These are phyloP conservation scores for Biancaea sappan DNA, from an alignment of 306 rosid genomes.

Conservation along the genomic window DNA sequence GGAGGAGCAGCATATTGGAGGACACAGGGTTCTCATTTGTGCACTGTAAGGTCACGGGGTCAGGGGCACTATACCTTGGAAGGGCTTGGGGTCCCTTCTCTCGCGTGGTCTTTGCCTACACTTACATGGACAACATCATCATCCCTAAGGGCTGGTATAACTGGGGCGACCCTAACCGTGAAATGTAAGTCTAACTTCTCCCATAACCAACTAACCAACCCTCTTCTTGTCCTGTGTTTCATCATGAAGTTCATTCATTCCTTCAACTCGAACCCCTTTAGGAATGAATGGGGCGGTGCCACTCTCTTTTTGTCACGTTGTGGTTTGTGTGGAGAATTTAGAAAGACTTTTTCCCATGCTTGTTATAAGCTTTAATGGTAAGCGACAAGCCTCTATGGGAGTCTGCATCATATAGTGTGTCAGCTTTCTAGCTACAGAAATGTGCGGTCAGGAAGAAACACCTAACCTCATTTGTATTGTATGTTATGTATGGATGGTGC, in stretches of 20 bases:
- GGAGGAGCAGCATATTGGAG: conserved; percentile 51
- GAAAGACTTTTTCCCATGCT: background rate
- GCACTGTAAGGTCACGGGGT: conserved; percentile 68
- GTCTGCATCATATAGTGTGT: background rate
- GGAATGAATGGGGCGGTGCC: conserved; percentile 24
- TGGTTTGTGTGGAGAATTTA: background rate
- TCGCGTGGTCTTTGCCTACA: conserved; percentile 60
- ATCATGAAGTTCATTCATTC: too few species aligned
- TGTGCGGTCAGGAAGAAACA: conserved; percentile 3
- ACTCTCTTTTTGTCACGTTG: background rate
- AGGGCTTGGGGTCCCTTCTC: conserved; percentile 74
- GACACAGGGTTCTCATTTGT: conserved; percentile 72
- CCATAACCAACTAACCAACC: too few species aligned
- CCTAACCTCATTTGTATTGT: background rate
- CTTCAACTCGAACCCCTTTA: conserved; percentile 1
- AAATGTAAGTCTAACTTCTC: conserved; percentile 40
- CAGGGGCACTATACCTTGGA: conserved; percentile 68
- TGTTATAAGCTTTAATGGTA: background rate
- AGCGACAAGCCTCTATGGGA: background rate
- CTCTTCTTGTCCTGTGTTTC: too few species aligned
- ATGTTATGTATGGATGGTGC: conserved; percentile 3
- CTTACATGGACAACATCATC: conserved; percentile 66
- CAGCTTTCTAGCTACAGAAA: conserved; percentile 13
- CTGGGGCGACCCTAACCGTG: conserved; percentile 66
- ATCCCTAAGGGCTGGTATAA: conserved; percentile 65